These are phyloP conservation scores for Telopea speciosissima DNA, from an alignment of 177 flowering plant genomes.

Conservation along the genomic window DNA sequence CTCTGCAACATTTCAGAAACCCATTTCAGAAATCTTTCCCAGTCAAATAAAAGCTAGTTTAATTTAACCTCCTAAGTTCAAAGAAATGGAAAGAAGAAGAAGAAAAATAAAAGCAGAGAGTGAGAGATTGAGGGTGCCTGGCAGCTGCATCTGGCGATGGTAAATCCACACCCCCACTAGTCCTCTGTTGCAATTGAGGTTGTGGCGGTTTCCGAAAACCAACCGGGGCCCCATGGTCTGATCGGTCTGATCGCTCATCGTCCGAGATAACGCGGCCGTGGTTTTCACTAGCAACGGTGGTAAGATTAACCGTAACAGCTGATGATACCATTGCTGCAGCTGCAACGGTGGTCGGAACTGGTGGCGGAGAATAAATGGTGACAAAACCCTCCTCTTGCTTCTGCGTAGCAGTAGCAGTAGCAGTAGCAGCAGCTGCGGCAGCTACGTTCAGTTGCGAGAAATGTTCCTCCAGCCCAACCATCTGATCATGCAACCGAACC, in stretches of 20 bases:
- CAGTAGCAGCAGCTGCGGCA: constrained; percentile 13
- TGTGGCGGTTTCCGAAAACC: constrained; percentile 29
- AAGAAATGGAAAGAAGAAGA: neutral
- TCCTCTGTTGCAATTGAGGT: constrained; percentile 27
- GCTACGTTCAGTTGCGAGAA: constrained; percentile 44
- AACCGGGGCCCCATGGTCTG: constrained; percentile 42
- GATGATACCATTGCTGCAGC: constrained; percentile 10
- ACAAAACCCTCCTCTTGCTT: constrained; percentile 40
- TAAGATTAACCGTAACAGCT: constrained; percentile 11
- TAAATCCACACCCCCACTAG: constrained; percentile 35
- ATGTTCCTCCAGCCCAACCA: constrained; percentile 38
- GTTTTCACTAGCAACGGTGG: constrained; percentile 29
- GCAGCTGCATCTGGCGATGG: constrained; percentile 65
- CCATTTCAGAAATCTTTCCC: constrained; percentile 16
- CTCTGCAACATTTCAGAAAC: constrained; percentile 38
- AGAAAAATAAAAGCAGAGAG: too few species aligned
- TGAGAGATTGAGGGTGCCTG: constrained; percentile 34
- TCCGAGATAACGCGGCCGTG: constrained; percentile 44
- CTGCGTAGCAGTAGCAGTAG: constrained; percentile 17
- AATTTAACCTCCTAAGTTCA: too few species aligned
- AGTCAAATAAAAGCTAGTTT: neutral
- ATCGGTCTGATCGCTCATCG: constrained; percentile 73
- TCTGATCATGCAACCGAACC: constrained; percentile 29
- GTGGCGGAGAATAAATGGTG: constrained; percentile 36
- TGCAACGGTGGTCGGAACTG: constrained; percentile 20